A percentile compares a stretch with the other conserved stretches of the same genome.
phyloP scores from a whole-genome alignment of 768 basidiomycete genomes.

The Suillus plorans region DNA sequence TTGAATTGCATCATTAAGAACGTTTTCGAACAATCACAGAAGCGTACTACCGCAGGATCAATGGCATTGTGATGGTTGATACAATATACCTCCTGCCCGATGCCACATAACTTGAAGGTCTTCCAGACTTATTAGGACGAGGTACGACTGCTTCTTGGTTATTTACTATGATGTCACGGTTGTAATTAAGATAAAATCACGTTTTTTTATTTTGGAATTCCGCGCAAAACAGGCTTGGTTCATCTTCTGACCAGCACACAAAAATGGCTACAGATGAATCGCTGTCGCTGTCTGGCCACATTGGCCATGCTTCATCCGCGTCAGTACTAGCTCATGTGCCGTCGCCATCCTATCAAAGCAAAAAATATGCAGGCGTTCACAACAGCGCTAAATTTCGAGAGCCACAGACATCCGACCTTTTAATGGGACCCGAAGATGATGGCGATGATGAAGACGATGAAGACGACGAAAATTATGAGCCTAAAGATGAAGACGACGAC shows the following conservation, averaged over 20 bases:
- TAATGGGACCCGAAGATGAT: slow-evolving; percentile 38
- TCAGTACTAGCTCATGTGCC: slow-evolving; percentile 14
- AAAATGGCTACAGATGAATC: slow-evolving; percentile 30
- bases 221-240: too few relatives aligned
- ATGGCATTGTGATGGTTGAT: too few relatives aligned
- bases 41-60: too few relatives aligned
- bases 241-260: slow-evolving; percentile 38
- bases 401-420: slow-evolving; percentile 23
- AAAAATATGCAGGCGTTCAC: slow-evolving; percentile 27
- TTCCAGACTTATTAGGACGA: too few relatives aligned
- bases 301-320: slow-evolving; percentile 24
- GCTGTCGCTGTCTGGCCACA: slow-evolving; percentile 18
- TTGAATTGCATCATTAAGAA: too few relatives aligned
- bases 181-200: too few relatives aligned
- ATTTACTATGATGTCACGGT: too few relatives aligned
- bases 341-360: slow-evolving; percentile 3
- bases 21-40: too few relatives aligned
- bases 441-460: slow-evolving; percentile 27
- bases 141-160: too few relatives aligned
- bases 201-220: too few relatives aligned
- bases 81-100: too few relatives aligned
- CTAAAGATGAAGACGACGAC: slow-evolving; percentile 14
- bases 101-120: too few relatives aligned
- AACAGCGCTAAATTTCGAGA: slow-evolving; percentile 39
- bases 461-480: slow-evolving; percentile 15